phyloP scores from a whole-genome alignment of 108 stramenopile species.

The Conticribra guillardii region DNA sequence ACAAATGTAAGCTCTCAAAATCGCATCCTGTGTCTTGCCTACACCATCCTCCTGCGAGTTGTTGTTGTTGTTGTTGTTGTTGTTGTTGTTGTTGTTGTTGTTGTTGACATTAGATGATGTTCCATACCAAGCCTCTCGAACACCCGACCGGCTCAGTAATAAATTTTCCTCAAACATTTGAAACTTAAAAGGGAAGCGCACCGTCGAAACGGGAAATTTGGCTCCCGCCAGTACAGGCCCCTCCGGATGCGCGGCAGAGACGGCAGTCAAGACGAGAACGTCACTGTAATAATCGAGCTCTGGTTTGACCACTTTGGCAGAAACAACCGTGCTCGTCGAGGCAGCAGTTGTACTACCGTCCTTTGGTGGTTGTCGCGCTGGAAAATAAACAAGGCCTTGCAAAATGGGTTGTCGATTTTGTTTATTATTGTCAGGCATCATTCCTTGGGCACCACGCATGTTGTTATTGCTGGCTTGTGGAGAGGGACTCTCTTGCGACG shows the following conservation, averaged over 20 bases:
- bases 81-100: neutral
- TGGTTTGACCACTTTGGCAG: neutral
- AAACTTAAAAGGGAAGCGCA: conserved; percentile 48
- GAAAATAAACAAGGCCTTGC: conserved; percentile 51
- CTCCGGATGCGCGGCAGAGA: conserved; percentile 28
- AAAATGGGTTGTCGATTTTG: conserved; percentile 30
- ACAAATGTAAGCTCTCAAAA: conserved; percentile 45
- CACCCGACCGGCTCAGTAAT: conserved; percentile 14
- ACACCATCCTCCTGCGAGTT: conserved; percentile 1
- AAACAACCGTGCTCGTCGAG: neutral
- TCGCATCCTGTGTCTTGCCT: conserved; percentile 23
- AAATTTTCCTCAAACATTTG: conserved; percentile 52
- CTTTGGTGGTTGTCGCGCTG: conserved; percentile 20
- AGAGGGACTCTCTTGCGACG: neutral
- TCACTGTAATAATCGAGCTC: conserved; percentile 33
- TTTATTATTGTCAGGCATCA: neutral
- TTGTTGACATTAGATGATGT: neutral
- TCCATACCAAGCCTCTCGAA: conserved; percentile 28
- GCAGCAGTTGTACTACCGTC: neutral
- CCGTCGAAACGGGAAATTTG: conserved; percentile 38
- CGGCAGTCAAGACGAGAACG: conserved; percentile 47
- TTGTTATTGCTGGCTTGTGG: neutral
- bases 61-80: neutral
- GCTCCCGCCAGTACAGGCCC: conserved; percentile 50
- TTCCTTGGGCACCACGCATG: neutral